Percentiles rank a stretch among this genome's conserved stretches.
Evolutionary conservation across 129 eudicot genomes (phyloP).

Genomic region (Ambrosia trifida): DNA sequence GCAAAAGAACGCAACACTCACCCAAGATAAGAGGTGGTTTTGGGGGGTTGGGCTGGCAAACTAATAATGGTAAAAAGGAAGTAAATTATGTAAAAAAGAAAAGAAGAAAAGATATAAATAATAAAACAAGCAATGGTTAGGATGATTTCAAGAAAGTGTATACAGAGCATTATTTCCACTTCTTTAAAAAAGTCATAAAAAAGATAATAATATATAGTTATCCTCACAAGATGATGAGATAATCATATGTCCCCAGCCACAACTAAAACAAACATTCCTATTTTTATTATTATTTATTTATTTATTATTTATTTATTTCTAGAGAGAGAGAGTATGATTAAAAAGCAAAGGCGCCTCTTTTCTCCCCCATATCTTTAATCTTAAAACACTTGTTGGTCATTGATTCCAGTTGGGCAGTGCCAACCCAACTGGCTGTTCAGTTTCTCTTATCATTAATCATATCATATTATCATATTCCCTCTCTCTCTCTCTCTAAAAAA

Average conservation of each 20-base stretch:
- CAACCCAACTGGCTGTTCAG: constrained; percentile 51
- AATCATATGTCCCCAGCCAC: constrained; percentile 59
- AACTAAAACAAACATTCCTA: constrained; percentile 32
- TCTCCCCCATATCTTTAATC: too few species aligned
- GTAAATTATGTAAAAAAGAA: too few species aligned
- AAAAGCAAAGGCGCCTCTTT: too few species aligned
- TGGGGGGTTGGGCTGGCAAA: too few species aligned
- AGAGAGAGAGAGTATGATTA: too few species aligned
- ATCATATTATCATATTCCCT: constrained; percentile 6
- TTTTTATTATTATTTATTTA: neutral
- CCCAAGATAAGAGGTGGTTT: too few species aligned
- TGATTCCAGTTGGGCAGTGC: too few species aligned
- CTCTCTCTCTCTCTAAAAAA: constrained; percentile 21
- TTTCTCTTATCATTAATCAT: constrained; percentile 28
- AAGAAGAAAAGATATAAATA: neutral
- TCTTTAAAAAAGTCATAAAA: neutral
- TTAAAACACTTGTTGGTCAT: too few species aligned
- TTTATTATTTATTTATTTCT: too few species aligned
- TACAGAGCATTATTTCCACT: neutral
- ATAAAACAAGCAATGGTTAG: neutral
- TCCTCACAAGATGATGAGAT: constrained; percentile 70
- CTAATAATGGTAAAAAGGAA: too few species aligned
- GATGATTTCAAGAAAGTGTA: constrained; percentile 9
- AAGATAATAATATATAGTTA: neutral
- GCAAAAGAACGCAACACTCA: too few species aligned